phyloP scores from a whole-genome alignment of 805 yeast species.

The Metschnikowia bowlesiae region DNA sequence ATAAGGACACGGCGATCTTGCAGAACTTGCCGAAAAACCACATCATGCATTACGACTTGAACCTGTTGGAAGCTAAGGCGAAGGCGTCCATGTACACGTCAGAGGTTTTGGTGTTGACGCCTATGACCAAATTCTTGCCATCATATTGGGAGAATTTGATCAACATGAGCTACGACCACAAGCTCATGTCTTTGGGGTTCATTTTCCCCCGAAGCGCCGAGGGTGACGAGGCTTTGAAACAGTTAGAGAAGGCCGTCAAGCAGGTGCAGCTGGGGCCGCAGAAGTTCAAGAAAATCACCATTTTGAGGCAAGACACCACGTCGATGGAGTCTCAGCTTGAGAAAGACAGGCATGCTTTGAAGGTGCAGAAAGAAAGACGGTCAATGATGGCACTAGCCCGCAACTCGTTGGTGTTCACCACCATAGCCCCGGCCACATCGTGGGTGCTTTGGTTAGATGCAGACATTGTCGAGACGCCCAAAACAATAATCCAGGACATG shows the following conservation, averaged over 20 bases:
- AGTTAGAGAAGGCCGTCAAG: slow-evolving; percentile 73
- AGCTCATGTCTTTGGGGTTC: slow-evolving; percentile 81
- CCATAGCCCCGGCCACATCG: slow-evolving; percentile 82
- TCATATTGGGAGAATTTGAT: slow-evolving; percentile 86
- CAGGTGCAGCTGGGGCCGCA: slow-evolving; percentile 58
- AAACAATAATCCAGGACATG: slow-evolving; percentile 79
- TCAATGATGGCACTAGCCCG: slow-evolving; percentile 90
- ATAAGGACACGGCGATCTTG: slow-evolving; percentile 52
- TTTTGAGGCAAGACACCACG: slow-evolving; percentile 85
- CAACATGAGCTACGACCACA: slow-evolving; percentile 75
- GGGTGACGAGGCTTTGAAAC: slow-evolving; percentile 74
- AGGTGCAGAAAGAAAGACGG: slow-evolving; percentile 85
- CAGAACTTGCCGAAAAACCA: slow-evolving; percentile 66
- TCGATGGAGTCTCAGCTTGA: slow-evolving; percentile 72
- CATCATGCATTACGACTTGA: slow-evolving; percentile 79
- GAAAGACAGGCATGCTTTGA: slow-evolving; percentile 84
- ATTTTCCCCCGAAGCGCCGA: slow-evolving; percentile 78
- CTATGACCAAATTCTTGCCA: slow-evolving; percentile 80
- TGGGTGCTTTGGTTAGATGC: slow-evolving; percentile 98
- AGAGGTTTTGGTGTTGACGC: slow-evolving; percentile 80
- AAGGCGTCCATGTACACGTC: slow-evolving; percentile 74
- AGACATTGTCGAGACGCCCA: slow-evolving; percentile 87
- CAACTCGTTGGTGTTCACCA: slow-evolving; percentile 83
- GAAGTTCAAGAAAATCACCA: slow-evolving; percentile 78
- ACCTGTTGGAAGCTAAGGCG: slow-evolving; percentile 66